Percentiles rank a stretch among this genome's conserved stretches.
Evolutionary conservation across 805 yeast species (phyloP).

Genomic region (Kuraishia molischiana): DNA sequence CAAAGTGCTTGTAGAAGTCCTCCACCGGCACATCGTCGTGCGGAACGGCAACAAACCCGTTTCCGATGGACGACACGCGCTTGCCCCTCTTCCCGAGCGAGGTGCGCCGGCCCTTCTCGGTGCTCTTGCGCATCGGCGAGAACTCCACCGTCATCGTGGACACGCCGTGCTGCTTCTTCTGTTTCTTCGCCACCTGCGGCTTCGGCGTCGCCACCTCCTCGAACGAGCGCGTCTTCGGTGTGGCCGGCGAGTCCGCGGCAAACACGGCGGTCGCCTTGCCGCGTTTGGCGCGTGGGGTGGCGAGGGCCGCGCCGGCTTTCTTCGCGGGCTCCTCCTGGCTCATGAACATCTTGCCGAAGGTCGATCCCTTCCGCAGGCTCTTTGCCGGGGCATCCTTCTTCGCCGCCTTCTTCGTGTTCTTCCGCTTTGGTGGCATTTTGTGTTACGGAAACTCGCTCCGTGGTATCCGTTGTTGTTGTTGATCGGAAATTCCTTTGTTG

Average conservation of each 20-base stretch:
- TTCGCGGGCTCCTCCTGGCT: neutral
- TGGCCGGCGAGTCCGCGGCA: neutral
- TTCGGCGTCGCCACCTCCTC: no score
- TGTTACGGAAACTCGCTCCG: no score
- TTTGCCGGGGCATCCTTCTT: neutral
- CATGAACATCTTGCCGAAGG: neutral
- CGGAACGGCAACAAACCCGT: slow-evolving; percentile 60
- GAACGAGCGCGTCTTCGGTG: neutral
- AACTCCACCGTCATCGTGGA: neutral
- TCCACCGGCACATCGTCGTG: slow-evolving; percentile 46
- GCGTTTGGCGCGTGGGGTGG: neutral
- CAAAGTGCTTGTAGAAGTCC: slow-evolving; percentile 55
- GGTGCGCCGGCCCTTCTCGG: slow-evolving; percentile 17
- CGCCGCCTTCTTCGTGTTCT: neutral
- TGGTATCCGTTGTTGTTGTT: no score
- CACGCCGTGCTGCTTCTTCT: neutral
- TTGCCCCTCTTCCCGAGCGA: slow-evolving; percentile 57
- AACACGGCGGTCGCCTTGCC: neutral
- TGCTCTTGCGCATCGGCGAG: slow-evolving; percentile 3
- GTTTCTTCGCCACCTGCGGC: neutral
- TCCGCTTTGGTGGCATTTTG: neutral
- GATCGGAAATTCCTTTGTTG: no score
- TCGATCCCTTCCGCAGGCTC: neutral
- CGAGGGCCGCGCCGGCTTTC: neutral
- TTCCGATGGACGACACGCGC: slow-evolving; percentile 64